These are phyloP conservation scores for Trifolium dubium DNA, from an alignment of 306 rosid genomes.

Conservation along the genomic window DNA sequence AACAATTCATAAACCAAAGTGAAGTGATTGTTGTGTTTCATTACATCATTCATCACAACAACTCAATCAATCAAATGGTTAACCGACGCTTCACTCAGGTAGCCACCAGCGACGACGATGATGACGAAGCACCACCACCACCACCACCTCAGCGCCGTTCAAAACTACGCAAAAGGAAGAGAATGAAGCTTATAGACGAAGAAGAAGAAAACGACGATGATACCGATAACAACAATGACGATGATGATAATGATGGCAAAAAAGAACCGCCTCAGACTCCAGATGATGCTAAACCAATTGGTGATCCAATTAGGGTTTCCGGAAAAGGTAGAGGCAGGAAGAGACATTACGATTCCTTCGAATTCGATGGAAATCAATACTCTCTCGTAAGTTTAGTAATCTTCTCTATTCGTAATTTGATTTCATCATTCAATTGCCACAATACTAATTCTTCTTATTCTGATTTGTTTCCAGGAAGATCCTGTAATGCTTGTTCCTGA, in stretches of 20 bases:
- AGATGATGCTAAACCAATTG: conserved; percentile 82
- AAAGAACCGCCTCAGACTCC: conserved; percentile 36
- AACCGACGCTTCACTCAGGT: conserved; percentile 76
- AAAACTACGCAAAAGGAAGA: conserved; percentile 56
- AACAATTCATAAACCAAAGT: too few species aligned
- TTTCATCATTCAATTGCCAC: background rate
- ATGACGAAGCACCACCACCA: conserved; percentile 49
- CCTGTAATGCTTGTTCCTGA: conserved; percentile 88
- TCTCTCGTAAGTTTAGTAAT: conserved; percentile 57
- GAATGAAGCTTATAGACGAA: conserved; percentile 60
- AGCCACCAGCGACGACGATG: conserved; percentile 73
- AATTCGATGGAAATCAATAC: conserved; percentile 77
- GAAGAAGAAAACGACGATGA: conserved; percentile 54
- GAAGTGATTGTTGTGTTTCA: too few species aligned
- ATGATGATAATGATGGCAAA: conserved; percentile 40
- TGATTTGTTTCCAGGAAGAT: conserved; percentile 66
- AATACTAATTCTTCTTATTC: background rate
- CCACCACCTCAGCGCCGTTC: conserved; percentile 27
- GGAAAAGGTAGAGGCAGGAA: conserved; percentile 78
- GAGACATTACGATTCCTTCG: conserved; percentile 71
- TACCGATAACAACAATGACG: background rate
- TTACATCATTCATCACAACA: too few species aligned
- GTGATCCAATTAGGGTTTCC: conserved; percentile 64
- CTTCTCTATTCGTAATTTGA: background rate
- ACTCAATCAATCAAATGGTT: conserved; percentile 42